Evolutionary conservation across 1,284 basidiomycete species (phyloP).

Genomic region (Irpex sp.): DNA sequence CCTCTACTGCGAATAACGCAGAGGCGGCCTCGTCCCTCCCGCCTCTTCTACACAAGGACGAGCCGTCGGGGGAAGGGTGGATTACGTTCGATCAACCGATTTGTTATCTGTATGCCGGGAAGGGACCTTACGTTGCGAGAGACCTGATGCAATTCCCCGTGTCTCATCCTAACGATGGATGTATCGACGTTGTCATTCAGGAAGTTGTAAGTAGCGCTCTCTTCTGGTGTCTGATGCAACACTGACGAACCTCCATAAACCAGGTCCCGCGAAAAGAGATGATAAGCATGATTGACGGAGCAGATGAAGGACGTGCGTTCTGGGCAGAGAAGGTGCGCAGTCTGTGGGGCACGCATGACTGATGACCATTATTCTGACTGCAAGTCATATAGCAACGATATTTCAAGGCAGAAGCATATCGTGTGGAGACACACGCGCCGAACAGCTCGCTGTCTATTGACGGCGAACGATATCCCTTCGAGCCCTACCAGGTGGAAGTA

Average conservation of each 20-base stretch:
- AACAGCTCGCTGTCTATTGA: conserved; percentile 70
- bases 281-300: conserved; percentile 61
- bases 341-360: conserved; percentile 33
- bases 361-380: not conserved
- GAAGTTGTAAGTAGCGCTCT: conserved; percentile 42
- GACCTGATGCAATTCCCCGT: conserved; percentile 89
- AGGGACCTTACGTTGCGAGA: conserved; percentile 61
- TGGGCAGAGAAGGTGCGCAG: conserved; percentile 48
- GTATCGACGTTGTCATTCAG: conserved; percentile 78
- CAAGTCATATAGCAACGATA: conserved; percentile 59
- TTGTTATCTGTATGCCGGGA: conserved; percentile 69
- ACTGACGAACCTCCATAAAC: not conserved
- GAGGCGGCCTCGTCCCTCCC: conserved; percentile 31
- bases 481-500: conserved; percentile 83
- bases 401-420: conserved; percentile 76
- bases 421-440: conserved; percentile 59
- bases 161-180: conserved; percentile 73
- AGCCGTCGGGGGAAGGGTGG: conserved; percentile 49
- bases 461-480: conserved; percentile 81
- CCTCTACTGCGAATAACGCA: not conserved
- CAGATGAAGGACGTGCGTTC: conserved; percentile 63
- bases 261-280: conserved; percentile 47
- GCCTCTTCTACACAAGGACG: conserved; percentile 22
- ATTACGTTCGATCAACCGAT: conserved; percentile 68
- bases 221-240: conserved; percentile 3